These are phyloP conservation scores for Pseudoscleropodium purum DNA, from an alignment of 225 moss, liverwort and hornwort species.

Conservation along the genomic window DNA sequence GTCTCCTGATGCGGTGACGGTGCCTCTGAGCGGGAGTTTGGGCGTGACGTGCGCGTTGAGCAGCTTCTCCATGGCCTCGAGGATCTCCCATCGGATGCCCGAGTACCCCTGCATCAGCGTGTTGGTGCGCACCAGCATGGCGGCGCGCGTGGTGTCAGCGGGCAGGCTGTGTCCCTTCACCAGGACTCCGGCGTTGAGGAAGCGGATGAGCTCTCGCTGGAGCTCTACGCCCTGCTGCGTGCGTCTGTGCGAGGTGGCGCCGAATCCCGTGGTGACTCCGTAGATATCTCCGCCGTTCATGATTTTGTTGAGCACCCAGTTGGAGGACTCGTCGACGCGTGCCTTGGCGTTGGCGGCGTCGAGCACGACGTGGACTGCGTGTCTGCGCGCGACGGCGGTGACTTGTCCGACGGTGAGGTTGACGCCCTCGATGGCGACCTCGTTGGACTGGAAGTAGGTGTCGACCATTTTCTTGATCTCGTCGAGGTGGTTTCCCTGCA, in stretches of 20 bases:
- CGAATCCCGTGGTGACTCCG: background rate
- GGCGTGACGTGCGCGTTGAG: constrained; percentile 1
- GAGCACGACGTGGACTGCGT: background rate
- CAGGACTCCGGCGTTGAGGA: constrained; percentile 21
- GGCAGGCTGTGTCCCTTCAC: constrained; percentile 7
- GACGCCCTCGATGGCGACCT: too few relatives aligned
- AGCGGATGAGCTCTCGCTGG: constrained; percentile 21
- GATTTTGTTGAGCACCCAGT: constrained; percentile 3
- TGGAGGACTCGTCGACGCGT: constrained; percentile 9
- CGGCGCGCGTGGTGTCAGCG: constrained; percentile 1
- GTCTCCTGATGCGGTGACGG: background rate
- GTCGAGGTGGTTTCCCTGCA: background rate
- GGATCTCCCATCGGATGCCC: background rate
- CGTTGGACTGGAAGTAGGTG: too few relatives aligned
- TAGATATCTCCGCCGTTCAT: constrained; percentile 4
- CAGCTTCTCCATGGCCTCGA: background rate
- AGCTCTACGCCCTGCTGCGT: background rate
- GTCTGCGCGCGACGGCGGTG: background rate
- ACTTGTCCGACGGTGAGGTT: too few relatives aligned
- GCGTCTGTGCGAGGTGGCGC: background rate
- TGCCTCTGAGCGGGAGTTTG: background rate
- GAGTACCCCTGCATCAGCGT: background rate
- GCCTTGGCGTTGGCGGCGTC: constrained; percentile 15
- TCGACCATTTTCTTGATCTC: background rate
- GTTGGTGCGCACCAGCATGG: constrained; percentile 42